Evolutionary conservation across 371 early-diverging fungal species (phyloP), one percentile per base, ranked within the genome.

Genomic region (Mucor mucedo): DNA sequence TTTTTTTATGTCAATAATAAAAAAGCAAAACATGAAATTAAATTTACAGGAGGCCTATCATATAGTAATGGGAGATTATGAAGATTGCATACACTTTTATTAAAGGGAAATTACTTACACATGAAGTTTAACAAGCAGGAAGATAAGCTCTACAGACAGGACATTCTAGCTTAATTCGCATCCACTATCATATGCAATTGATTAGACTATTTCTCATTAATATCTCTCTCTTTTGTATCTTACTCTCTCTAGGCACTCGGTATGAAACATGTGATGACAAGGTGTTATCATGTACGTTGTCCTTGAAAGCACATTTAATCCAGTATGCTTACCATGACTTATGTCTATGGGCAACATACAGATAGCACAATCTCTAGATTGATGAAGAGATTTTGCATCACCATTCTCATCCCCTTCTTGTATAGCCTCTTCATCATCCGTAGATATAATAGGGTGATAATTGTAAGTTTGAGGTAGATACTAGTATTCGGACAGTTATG

Each of bases 131-230:
- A 56, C 70, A 78, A 47, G 87, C 81, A 45, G 90, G 91, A 55
- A 89, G 78, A 62, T 83, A 82, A 0, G 87, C 73, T 52, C 91
- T 72, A 62, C 92, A 89, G 10, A 89, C 84, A 14, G 91, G 91
- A 62, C 92, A 90, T 66, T 93, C 92, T 16, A 92, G 78, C 70
- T 92, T 93, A 50, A 92, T 88, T 53, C 88, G 84, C 92, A 93
- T 93, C 93, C 93, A 93, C 77, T 83, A 62, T 42, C 60, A 63
- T 5, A 32, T 38, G 27, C 11, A 21, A 40, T 39, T 32, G 44
- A 32, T 13, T 21, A 44, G 27, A 21, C 21, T 21, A 21, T 21
- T 21, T 21, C 21, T 21, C 21, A 21, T 8, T 32, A 32, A 49
- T 13, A 38, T 44, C 11, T 33, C n/a, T 44, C 21, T 11, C 27